These are phyloP conservation scores for Metschnikowia colocasiae DNA, from an alignment of 805 yeast genomes.

Conservation along the genomic window DNA sequence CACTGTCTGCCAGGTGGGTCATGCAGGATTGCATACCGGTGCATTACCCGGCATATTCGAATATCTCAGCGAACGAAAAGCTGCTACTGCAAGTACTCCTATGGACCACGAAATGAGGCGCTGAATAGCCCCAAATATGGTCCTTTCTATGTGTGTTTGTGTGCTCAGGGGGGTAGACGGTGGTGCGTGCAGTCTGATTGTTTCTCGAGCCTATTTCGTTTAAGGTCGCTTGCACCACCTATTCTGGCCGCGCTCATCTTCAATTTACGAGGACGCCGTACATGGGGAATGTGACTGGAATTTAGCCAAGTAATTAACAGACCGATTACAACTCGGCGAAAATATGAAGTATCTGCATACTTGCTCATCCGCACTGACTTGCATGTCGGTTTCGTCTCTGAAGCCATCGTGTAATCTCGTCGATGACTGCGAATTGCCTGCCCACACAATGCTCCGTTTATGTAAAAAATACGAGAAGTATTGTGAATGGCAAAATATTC, in stretches of 20 bases:
- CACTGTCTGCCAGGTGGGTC: background rate
- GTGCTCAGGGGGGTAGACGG: background rate
- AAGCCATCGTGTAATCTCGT: background rate
- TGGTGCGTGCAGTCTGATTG: background rate
- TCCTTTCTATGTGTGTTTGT: too few species aligned
- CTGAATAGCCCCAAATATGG: too few species aligned
- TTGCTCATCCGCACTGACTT: too few species aligned
- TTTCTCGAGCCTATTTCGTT: too few species aligned
- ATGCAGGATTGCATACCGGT: background rate
- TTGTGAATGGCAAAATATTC: too few species aligned
- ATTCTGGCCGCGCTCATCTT: background rate
- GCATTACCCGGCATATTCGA: background rate
- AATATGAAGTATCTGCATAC: background rate
- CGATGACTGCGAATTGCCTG: slow-evolving; percentile 24
- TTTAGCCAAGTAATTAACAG: background rate
- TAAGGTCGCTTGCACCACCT: background rate
- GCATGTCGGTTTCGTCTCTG: background rate
- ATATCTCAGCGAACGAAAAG: too few species aligned
- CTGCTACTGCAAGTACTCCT: background rate
- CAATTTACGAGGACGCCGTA: background rate
- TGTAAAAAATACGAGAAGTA: too few species aligned
- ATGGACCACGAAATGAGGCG: too few species aligned
- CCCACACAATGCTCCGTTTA: background rate
- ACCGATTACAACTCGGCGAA: background rate
- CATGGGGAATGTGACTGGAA: background rate